Evolutionary conservation across 2,329 filamentous ascomycete genomes (phyloP).

Genomic region (Fusarium globosum): DNA sequence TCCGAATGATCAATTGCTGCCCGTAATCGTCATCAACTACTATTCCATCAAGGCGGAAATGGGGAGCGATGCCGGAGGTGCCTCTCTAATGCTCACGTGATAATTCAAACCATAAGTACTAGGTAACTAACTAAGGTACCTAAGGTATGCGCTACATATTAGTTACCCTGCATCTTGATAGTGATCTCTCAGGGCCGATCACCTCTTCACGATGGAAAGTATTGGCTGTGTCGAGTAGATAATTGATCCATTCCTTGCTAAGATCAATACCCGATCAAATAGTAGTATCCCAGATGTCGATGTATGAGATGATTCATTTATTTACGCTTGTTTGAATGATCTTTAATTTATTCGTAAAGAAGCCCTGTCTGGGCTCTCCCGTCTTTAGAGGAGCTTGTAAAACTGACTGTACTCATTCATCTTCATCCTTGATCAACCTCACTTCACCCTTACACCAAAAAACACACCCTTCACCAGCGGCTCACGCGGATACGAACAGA

Average conservation of each 20-base stretch:
- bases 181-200: neutral
- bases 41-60: too few species aligned
- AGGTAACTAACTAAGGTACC: too few species aligned
- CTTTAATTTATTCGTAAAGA: neutral
- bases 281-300: neutral
- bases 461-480: conserved; percentile 23
- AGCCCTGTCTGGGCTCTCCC: neutral
- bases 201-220: neutral
- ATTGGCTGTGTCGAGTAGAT: neutral
- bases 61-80: neutral
- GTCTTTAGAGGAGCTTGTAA: neutral
- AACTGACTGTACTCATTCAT: neutral
- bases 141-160: too few species aligned
- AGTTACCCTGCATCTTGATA: neutral
- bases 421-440: conserved; percentile 12
- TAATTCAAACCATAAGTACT: neutral
- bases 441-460: conserved; percentile 5
- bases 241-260: neutral
- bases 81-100: neutral
- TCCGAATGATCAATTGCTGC: neutral
- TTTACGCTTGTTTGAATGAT: neutral
- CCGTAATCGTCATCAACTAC: neutral
- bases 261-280: neutral
- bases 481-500: conserved; percentile 24
- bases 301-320: neutral